Evolutionary conservation across 140 eudicot species (phyloP).

Genomic region (Oenanthe javanica): DNA sequence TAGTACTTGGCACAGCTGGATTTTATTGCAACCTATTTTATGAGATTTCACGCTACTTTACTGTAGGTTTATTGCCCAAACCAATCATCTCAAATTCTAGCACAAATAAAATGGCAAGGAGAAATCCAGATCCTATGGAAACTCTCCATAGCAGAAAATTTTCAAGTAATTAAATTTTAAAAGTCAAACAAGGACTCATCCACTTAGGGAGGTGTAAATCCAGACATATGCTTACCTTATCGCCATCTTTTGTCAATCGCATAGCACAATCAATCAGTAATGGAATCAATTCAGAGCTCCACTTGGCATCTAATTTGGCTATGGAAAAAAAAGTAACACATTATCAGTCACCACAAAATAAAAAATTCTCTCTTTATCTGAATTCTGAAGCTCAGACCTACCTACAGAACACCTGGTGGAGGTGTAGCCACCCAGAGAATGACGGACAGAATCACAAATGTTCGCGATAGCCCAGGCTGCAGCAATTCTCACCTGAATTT

Average conservation of each 20-base stretch:
- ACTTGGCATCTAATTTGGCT: constrained; percentile 32
- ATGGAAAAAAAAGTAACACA: not conserved
- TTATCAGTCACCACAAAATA: not conserved
- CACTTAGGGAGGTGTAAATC: not conserved
- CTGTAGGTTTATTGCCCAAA: not conserved
- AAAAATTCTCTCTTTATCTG: not conserved
- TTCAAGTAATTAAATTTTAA: not conserved
- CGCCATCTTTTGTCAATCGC: constrained; percentile 74
- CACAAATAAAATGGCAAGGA: not conserved
- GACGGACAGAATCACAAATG: constrained; percentile 82
- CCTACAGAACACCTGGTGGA: constrained; percentile 34
- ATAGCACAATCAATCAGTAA: constrained; percentile 57
- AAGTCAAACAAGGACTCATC: not conserved
- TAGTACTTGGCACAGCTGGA: not conserved
- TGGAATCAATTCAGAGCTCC: constrained; percentile 36
- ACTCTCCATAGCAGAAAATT: not conserved
- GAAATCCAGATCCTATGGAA: not conserved
- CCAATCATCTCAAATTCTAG: not conserved
- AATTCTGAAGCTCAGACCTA: constrained; percentile 16
- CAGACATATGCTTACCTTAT: constrained; percentile 52
- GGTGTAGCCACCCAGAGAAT: constrained; percentile 35
- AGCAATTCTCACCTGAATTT: constrained; percentile 78
- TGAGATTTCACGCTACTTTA: not conserved
- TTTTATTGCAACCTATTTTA: not conserved
- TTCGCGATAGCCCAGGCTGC: constrained; percentile 99